These are phyloP conservation scores for Aspergillus sp. DNA, from an alignment of 2,329 filamentous ascomycete genomes.

Conservation along the genomic window DNA sequence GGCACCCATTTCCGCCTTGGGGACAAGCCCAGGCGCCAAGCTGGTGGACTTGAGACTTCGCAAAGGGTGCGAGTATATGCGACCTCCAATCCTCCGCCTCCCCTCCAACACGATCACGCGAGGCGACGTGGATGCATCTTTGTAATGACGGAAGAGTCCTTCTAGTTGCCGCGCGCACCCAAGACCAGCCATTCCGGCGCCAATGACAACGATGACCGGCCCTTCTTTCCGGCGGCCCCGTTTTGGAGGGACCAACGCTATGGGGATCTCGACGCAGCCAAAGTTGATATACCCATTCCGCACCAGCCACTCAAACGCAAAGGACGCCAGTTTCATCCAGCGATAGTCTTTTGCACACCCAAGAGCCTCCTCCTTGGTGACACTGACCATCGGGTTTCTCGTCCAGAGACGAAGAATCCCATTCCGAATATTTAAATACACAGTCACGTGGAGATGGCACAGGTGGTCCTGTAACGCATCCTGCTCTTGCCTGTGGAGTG, in stretches of 20 bases:
- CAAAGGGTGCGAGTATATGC: constrained; percentile 77
- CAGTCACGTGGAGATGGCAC: constrained; percentile 80
- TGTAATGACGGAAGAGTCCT: constrained; percentile 72
- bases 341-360: constrained; percentile 80
- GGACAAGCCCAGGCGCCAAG: constrained; percentile 47
- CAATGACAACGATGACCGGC: constrained; percentile 75
- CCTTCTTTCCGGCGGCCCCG: constrained; percentile 40
- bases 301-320: constrained; percentile 88
- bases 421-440: constrained; percentile 93
- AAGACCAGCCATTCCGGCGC: constrained; percentile 87
- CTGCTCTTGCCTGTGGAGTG: constrained; percentile 77
- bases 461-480: constrained; percentile 69
- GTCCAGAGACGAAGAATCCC: constrained; percentile 86
- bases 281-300: constrained; percentile 94
- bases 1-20: constrained; percentile 91
- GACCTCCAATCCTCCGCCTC: constrained; percentile 74
- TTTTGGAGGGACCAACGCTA: constrained; percentile 29
- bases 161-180: constrained; percentile 88
- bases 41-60: constrained; percentile 48
- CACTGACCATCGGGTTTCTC: constrained; percentile 70
- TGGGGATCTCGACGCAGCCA: constrained; percentile 70
- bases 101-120: constrained; percentile 80
- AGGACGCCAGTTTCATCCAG: constrained; percentile 79
- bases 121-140: constrained; percentile 54
- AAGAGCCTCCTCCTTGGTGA: constrained; percentile 75